A percentile compares a stretch with the other conserved stretches of the same genome.
Conservation (phyloP, 2,329 filamentous ascomycete species). For the Albophoma yamanashiensis region DNA sequence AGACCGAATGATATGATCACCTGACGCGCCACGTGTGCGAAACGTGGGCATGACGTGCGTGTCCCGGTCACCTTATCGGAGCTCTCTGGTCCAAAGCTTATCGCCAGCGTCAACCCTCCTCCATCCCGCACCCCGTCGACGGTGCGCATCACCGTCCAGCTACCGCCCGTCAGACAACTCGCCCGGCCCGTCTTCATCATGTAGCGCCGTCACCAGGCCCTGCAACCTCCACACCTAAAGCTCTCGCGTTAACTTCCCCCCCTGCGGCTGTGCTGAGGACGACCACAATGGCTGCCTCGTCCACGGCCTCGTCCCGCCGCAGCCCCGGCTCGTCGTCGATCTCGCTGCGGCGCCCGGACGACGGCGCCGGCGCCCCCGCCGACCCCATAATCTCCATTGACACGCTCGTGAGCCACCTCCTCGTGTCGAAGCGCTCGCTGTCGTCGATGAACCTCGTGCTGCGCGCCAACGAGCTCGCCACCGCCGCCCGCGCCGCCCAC, state of each 20-base stretch:
- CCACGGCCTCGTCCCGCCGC: constrained; percentile 20
- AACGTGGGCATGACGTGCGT: neutral
- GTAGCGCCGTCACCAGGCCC: neutral
- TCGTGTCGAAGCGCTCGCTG: constrained; percentile 79
- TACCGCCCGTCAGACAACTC: neutral
- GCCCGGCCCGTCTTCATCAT: neutral
- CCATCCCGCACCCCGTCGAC: neutral
- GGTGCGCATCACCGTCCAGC: neutral
- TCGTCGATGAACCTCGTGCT: constrained; percentile 75
- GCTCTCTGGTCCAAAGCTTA: neutral
- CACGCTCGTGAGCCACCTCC: constrained; percentile 70
- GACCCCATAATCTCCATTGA: constrained; percentile 42
- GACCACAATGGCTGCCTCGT: constrained; percentile 20
- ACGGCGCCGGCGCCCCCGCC: constrained; percentile 9
- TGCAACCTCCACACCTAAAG: neutral
- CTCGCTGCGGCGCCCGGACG: constrained; percentile 19
- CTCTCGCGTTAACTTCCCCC: neutral
- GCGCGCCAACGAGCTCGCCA: constrained; percentile 79
- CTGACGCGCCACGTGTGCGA: neutral
- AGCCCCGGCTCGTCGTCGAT: constrained; percentile 24
- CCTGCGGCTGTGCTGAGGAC: neutral
- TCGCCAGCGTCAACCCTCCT: neutral
- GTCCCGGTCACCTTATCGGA: neutral
- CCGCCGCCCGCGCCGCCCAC: constrained; percentile 60
- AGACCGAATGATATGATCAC: neutral